Evolutionary conservation across 2,329 filamentous ascomycete genomes (phyloP).

Genomic region (Hypoxylon sp.): DNA sequence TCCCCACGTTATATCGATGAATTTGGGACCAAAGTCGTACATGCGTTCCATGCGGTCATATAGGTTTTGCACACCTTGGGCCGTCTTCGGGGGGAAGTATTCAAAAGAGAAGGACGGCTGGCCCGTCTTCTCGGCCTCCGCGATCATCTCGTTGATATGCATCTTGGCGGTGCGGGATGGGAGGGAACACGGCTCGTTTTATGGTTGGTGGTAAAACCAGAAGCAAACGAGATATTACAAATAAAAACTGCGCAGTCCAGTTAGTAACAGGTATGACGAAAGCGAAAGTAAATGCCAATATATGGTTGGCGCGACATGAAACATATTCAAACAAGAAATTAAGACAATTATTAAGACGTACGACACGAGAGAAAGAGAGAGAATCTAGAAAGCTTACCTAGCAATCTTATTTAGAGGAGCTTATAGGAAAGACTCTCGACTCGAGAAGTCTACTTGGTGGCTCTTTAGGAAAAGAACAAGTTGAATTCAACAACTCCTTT

Average conservation of each 20-base stretch:
- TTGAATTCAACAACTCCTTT: constrained; percentile 23
- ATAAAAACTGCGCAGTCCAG: constrained; percentile 28
- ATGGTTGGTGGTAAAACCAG: constrained; percentile 1
- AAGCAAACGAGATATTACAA: constrained; percentile 22
- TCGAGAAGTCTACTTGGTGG: constrained; percentile 25
- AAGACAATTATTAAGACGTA: background rate
- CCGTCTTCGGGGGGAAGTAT: constrained; percentile 98
- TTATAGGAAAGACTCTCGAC: constrained; percentile 27
- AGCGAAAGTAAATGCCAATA: background rate
- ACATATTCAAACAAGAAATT: background rate
- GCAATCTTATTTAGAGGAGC: constrained; percentile 30
- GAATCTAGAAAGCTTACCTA: constrained; percentile 36
- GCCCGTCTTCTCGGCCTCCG: constrained; percentile 82
- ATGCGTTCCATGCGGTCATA: constrained; percentile 99
- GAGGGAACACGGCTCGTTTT: constrained; percentile 5
- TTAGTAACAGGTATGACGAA: constrained; percentile 21
- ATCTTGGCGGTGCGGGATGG: constrained; percentile 68
- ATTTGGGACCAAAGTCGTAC: constrained; percentile 92
- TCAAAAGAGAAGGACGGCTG: constrained; percentile 97
- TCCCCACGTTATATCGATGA: constrained; percentile 99
- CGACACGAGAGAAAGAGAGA: constrained; percentile 6
- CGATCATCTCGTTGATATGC: constrained; percentile 95
- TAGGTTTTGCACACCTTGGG: constrained; percentile 97
- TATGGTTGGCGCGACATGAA: background rate
- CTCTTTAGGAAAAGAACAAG: constrained; percentile 18